Evolutionary conservation across 2,329 filamentous ascomycete genomes (phyloP), one percentile per base, ranked within the genome.

Genomic region (Cryphonectria parasitica): DNA sequence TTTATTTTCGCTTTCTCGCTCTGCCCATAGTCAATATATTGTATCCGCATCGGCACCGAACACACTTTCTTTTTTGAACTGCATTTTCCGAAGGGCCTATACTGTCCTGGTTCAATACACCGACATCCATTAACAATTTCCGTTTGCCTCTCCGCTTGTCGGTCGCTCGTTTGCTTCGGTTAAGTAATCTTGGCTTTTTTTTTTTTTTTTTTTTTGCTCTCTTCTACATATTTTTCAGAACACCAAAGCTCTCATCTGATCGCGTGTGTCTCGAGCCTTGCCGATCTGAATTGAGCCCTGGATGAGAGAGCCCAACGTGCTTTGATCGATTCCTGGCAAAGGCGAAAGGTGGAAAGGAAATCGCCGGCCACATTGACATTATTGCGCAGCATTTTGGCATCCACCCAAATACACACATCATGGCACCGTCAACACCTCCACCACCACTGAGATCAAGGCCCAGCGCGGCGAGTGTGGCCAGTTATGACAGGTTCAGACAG

Each of bases 401-500:
- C 10, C 25, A 45, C 56, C 11, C 13, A 39, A 11, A 39, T 39
- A 39, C 36, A 39, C 15, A 17, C 28, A 54, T 28, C 22, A 70
- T 70, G 68, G 58, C 64, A 41, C 56, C 68, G 1, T 69, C 68
- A 34, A 34, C 34, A n/a, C 64, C 66, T 13, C 28, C 68, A 5
- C 71, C 68, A 28, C 64, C 69, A 28, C 36, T 67, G 31, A 34
- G 52, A 34, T 58, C 63, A 22, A 67, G 54, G 43, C 66, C 63
- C 19, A 72, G 70, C 15, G 19, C 66, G 34, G 70, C 71, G 22
- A 72, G 69, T 15, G 69, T 71, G 19, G 71, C 66, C 63, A 72
- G 68, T 60, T 70, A 74, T 70, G 73, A 74, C 15, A 73, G 71
- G 52, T 71, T 74, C 56, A 70, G 65, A 60, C 69, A 71, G 31